These are phyloP conservation scores for Truncatella angustata DNA, from an alignment of 2,329 filamentous ascomycete species.

Conservation along the genomic window DNA sequence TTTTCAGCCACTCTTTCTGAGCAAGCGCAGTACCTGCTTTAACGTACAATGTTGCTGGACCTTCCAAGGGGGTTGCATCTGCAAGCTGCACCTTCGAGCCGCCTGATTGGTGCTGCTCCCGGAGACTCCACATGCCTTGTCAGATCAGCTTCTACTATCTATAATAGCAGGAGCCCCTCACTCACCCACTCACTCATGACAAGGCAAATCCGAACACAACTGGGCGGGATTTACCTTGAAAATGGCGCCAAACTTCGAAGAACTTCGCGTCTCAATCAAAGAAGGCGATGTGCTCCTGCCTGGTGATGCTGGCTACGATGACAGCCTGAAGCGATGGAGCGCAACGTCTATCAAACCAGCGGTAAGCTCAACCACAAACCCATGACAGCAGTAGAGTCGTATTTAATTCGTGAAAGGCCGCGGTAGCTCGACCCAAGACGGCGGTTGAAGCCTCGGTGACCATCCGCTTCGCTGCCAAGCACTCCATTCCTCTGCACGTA, in stretches of 20 bases:
- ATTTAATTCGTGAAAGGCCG: constrained; percentile 30
- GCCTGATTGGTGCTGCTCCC: no score
- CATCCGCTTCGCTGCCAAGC: constrained; percentile 40
- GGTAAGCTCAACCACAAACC: constrained; percentile 7
- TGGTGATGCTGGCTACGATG: constrained; percentile 29
- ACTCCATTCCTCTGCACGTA: constrained; percentile 49
- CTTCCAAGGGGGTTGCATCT: no score
- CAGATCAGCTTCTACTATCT: no score
- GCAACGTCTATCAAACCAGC: constrained; percentile 34
- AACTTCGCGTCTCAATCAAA: constrained; percentile 1
- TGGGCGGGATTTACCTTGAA: no score
- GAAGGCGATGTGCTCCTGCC: constrained; percentile 30
- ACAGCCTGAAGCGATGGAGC: constrained; percentile 37
- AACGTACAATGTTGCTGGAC: no score
- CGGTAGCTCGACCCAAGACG: constrained; percentile 40
- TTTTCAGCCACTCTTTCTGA: no score
- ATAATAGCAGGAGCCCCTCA: no score
- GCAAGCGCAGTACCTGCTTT: no score
- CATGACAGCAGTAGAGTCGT: background rate
- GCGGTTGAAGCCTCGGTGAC: constrained; percentile 38
- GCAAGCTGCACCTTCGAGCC: no score
- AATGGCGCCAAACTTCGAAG: constrained; percentile 10
- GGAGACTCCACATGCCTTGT: background rate
- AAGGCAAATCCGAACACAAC: background rate
- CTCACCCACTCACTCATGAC: no score